Conservation (phyloP, 306 rosid species). For the Astragalus membranaceus region DNA sequence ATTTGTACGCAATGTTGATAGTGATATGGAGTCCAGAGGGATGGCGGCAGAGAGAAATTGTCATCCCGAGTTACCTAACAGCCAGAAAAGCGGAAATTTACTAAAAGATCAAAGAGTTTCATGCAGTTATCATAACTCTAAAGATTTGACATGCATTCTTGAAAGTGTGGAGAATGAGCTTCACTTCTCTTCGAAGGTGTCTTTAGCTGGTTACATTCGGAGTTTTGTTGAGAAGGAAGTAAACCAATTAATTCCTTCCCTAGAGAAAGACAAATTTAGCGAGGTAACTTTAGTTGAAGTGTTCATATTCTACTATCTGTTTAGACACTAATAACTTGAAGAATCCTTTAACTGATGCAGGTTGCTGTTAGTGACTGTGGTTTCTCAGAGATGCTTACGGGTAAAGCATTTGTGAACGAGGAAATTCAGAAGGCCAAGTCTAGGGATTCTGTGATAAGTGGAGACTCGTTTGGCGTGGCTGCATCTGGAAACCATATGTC, state of each 20-base stretch:
- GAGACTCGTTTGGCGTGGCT: constrained; percentile 21
- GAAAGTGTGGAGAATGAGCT: constrained; percentile 65
- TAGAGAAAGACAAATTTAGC: constrained; percentile 22
- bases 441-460: constrained; percentile 12
- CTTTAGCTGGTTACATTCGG: constrained; percentile 42
- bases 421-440: constrained; percentile 23
- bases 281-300: constrained; percentile 40
- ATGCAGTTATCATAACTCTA: constrained; percentile 12
- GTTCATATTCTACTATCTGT: not conserved
- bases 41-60: constrained; percentile 22
- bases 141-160: constrained; percentile 41
- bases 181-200: constrained; percentile 50
- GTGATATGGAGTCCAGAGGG: constrained; percentile 35
- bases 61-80: constrained; percentile 26
- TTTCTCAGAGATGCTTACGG: constrained; percentile 23
- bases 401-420: constrained; percentile 15
- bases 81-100: constrained; percentile 19
- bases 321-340: not conserved
- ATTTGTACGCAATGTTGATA: constrained; percentile 32
- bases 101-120: constrained; percentile 25
- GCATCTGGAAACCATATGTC: constrained; percentile 37
- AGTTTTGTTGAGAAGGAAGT: constrained; percentile 53
- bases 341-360: constrained; percentile 41
- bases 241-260: constrained; percentile 25
- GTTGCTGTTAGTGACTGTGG: constrained; percentile 25